phyloP scores from a whole-genome alignment of 2,329 filamentous ascomycete species.

The Fusarium pseudonygamai region DNA sequence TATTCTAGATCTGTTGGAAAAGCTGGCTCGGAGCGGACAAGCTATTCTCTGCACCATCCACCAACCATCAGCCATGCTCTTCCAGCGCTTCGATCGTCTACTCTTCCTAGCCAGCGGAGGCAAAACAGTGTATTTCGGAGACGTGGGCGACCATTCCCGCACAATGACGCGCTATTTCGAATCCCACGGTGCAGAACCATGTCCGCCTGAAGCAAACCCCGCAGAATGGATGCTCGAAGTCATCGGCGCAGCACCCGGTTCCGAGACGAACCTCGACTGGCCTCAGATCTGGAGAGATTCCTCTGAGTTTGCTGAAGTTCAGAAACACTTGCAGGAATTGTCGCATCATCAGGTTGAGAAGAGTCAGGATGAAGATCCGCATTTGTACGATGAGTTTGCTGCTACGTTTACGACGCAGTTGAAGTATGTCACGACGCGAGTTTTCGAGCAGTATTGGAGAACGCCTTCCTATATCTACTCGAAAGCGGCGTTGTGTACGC shows the following conservation, averaged over 20 bases:
- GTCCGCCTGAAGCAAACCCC: conserved; percentile 66
- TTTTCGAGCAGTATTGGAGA: conserved; percentile 49
- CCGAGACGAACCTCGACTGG: conserved; percentile 54
- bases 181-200: conserved; percentile 64
- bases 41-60: conserved; percentile 63
- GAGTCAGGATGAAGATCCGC: conserved; percentile 4
- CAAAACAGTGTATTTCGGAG: conserved; percentile 72
- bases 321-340: conserved; percentile 46
- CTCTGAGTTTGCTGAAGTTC: conserved; percentile 43
- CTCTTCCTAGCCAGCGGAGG: conserved; percentile 69
- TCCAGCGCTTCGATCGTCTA: conserved; percentile 64
- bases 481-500: conserved; percentile 50
- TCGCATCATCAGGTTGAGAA: conserved; percentile 12
- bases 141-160: conserved; percentile 65
- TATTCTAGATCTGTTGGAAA: conserved; percentile 66
- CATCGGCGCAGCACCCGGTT: conserved; percentile 57
- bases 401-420: conserved; percentile 46
- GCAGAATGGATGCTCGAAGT: conserved; percentile 73
- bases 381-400: conserved; percentile 46
- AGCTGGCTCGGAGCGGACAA: conserved; percentile 62
- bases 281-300: conserved; percentile 50
- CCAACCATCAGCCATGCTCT: conserved; percentile 59
- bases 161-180: conserved; percentile 69
- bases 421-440: conserved; percentile 48
- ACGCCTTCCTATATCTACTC: conserved; percentile 71